These are phyloP conservation scores for Bullera alba DNA, from an alignment of 768 basidiomycete species.

Conservation along the genomic window DNA sequence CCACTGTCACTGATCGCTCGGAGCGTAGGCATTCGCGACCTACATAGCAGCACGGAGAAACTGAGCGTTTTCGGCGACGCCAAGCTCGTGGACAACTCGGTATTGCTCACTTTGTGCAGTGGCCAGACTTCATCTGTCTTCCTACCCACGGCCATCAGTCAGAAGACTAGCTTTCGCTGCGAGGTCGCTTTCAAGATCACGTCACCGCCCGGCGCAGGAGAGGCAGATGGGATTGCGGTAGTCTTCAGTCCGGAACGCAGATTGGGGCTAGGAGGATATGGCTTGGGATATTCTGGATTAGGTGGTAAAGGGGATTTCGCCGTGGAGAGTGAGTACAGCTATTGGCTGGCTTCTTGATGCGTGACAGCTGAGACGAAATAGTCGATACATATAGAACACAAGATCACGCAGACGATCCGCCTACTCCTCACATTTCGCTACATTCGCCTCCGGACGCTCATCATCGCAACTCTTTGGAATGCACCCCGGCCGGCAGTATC, in stretches of 20 bases:
- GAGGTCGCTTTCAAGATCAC: slow-evolving; percentile 24
- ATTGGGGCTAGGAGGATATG: slow-evolving; percentile 30
- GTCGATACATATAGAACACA: slow-evolving; percentile 44
- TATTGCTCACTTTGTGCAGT: slow-evolving; percentile 18
- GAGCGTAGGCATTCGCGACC: slow-evolving; percentile 3
- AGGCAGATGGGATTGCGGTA: slow-evolving; percentile 44
- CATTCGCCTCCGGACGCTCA: slow-evolving; percentile 43
- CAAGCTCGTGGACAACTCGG: not conserved
- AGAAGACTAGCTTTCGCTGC: slow-evolving; percentile 9
- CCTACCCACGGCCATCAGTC: slow-evolving; percentile 1
- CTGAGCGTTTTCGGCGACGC: slow-evolving; percentile 20
- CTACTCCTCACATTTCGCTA: slow-evolving; percentile 43
- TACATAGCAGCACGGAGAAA: slow-evolving; percentile 3
- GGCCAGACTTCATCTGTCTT: slow-evolving; percentile 31
- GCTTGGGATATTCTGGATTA: slow-evolving; percentile 39
- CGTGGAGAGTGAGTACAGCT: slow-evolving; percentile 32
- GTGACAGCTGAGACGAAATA: slow-evolving; percentile 7
- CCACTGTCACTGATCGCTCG: not conserved
- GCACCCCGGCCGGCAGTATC: slow-evolving; percentile 23
- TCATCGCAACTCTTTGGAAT: slow-evolving; percentile 35
- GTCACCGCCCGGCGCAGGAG: slow-evolving; percentile 14
- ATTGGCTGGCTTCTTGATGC: not conserved
- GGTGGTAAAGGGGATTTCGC: slow-evolving; percentile 40
- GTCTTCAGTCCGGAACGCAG: slow-evolving; percentile 12
- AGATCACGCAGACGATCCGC: slow-evolving; percentile 41